These are phyloP conservation scores for Hymenoscyphus salicellus DNA, from an alignment of 2,329 filamentous ascomycete species.

Conservation along the genomic window DNA sequence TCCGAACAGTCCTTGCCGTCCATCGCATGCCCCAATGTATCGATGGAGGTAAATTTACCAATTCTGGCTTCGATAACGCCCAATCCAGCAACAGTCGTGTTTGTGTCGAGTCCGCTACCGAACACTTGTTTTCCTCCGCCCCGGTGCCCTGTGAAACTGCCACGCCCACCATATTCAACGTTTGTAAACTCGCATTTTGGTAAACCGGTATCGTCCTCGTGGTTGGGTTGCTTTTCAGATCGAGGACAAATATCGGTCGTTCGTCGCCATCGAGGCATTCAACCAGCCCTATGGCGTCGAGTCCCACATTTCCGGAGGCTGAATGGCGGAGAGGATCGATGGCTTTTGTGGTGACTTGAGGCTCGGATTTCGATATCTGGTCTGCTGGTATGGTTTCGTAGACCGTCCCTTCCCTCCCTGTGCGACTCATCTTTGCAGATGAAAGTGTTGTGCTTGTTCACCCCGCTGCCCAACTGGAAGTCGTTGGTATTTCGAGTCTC, in stretches of 20 bases:
- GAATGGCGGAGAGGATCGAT: not conserved
- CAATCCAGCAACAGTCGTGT: slow-evolving; percentile 19
- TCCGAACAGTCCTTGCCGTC: slow-evolving; percentile 22
- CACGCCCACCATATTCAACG: not conserved
- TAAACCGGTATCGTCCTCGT: slow-evolving; percentile 19
- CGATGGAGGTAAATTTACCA: slow-evolving; percentile 1
- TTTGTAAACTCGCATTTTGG: slow-evolving; percentile 19
- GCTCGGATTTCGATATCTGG: not conserved
- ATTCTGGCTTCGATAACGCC: slow-evolving; percentile 14
- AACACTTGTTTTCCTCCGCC: slow-evolving; percentile 13
- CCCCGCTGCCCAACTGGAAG: not conserved
- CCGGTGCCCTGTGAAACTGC: slow-evolving; percentile 6
- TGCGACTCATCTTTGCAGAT: not conserved
- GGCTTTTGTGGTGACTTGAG: not conserved
- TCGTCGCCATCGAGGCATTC: slow-evolving; percentile 28
- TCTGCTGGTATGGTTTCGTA: not conserved
- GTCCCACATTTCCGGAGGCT: not conserved
- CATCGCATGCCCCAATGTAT: slow-evolving; percentile 24
- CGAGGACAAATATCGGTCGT: slow-evolving; percentile 25
- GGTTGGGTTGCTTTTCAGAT: slow-evolving; percentile 13
- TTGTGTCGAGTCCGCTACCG: slow-evolving; percentile 9
- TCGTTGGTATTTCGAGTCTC: too few relatives aligned
- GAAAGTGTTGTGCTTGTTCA: not conserved
- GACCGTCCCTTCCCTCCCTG: not conserved
- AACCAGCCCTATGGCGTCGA: slow-evolving; percentile 19